Base-by-base conservation (phyloP, 768 basidiomycete species). In the Pulveroboletus sp. region DNA sequence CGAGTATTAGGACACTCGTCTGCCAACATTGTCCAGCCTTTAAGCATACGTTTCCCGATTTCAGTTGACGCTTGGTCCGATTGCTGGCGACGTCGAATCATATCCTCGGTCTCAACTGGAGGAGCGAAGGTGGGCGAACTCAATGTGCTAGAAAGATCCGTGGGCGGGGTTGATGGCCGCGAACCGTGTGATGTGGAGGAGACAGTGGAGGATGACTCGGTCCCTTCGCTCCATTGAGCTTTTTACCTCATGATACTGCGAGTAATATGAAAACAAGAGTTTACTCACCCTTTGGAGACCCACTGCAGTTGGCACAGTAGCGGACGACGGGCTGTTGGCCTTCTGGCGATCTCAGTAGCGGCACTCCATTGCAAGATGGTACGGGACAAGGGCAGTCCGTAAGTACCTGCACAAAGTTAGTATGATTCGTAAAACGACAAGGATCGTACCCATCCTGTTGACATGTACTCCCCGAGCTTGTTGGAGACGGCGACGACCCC, bases 11-110 rank as follows among this genome's bases (percentile, higher is more conserved):
- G 80, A 60, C 92, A 94, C 68, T 91, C 89, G 32, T 93, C 89
- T 20, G 77, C 88, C n/a, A 94, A 74, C 87, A 94, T 89, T 1
- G 91, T 82, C 88, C 89, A 94, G 34, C 87, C 91, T 58, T 81
- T 82, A 39, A 94, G 68, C 50, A 94, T 72, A 21, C 82, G 78
- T 53, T 79, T 84, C 37, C 87, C 92, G 25, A 94, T 88, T 60
- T 87, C 86, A 43, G 82, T 69, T 3, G 90, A 89, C 14, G 92
- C 91, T 34, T 66, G 70, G 63, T 94, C 90, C 3, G 88, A 90
- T 65, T 93, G 90, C 50, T 84, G 81, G 45, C 91, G 80, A 25
- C 91, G 78, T 31, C 79, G 79, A 20, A 81, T 69, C 20, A 74
- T 76, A 54, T 84, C 81, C 55, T 82, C 83, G 2, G 82, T 84